Evolutionary conservation across 768 basidiomycete species (phyloP).

Genomic region (Coprinopsis marcescibilis): DNA sequence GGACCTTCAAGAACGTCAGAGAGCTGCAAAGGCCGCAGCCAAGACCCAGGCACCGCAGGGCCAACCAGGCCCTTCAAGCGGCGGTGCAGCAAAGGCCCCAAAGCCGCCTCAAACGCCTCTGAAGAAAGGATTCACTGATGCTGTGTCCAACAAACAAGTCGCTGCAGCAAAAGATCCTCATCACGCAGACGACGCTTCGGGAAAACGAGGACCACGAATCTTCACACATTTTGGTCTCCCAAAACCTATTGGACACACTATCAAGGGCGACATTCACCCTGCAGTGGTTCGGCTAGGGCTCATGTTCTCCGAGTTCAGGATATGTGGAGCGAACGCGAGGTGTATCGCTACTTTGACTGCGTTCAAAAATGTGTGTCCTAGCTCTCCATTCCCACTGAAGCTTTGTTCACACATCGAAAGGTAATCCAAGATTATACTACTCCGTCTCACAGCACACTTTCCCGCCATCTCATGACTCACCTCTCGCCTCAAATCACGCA

Average conservation of each 20-base stretch:
- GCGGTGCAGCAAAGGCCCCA: slow-evolving; percentile 18
- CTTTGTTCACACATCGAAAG: slow-evolving; percentile 31
- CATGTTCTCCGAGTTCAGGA: slow-evolving; percentile 87
- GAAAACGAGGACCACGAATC: slow-evolving; percentile 63
- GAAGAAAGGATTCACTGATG: slow-evolving; percentile 24
- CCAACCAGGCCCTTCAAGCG: slow-evolving; percentile 14
- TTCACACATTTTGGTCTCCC: slow-evolving; percentile 84
- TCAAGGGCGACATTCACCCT: slow-evolving; percentile 89
- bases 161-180: slow-evolving; percentile 24
- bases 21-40: slow-evolving; percentile 63
- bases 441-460: slow-evolving; percentile 79
- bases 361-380: slow-evolving; percentile 76
- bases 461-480: slow-evolving; percentile 87
- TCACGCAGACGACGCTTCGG: slow-evolving; percentile 30
- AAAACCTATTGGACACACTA: slow-evolving; percentile 44
- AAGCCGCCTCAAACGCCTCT: slow-evolving; percentile 24
- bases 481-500: slow-evolving; percentile 91
- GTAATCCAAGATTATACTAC: slow-evolving; percentile 89
- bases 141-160: slow-evolving; percentile 19
- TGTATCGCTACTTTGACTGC: slow-evolving; percentile 89
- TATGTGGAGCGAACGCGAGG: slow-evolving; percentile 91
- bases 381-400: slow-evolving; percentile 10
- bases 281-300: slow-evolving; percentile 80
- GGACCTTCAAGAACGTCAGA: slow-evolving; percentile 73
- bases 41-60: slow-evolving; percentile 29